Evolutionary conservation across 225 moss, liverwort and hornwort species (phyloP).

Genomic region (Antitrichia curtipendula): DNA sequence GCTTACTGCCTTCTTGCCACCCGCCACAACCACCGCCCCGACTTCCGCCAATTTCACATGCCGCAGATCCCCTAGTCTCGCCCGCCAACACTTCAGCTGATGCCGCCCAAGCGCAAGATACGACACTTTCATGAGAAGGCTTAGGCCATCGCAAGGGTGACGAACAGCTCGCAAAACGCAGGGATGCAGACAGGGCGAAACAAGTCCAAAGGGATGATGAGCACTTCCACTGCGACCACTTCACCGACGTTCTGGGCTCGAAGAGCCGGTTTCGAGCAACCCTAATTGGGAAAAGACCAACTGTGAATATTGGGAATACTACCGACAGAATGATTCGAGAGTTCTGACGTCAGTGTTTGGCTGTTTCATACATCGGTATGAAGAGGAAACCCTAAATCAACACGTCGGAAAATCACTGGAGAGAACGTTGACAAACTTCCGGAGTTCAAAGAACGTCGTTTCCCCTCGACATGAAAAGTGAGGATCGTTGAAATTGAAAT

Average conservation of each 20-base stretch:
- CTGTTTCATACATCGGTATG: background rate
- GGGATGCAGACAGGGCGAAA: background rate
- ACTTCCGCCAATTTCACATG: conserved; percentile 6
- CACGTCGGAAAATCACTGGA: background rate
- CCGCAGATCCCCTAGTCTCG: background rate
- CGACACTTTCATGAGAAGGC: background rate
- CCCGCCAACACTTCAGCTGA: background rate
- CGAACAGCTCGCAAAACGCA: background rate
- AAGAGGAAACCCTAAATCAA: background rate
- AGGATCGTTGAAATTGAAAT: background rate
- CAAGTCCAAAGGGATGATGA: background rate
- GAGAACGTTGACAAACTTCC: background rate
- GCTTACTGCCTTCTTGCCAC: background rate
- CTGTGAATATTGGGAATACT: background rate
- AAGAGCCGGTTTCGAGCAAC: background rate
- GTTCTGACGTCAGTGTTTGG: too few species aligned
- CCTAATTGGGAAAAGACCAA: background rate
- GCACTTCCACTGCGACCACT: background rate
- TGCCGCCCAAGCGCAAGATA: background rate
- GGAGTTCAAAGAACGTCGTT: background rate
- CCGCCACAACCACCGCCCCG: background rate
- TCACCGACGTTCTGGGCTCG: background rate
- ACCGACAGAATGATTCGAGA: background rate
- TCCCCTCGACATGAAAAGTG: background rate
- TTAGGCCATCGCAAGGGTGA: background rate